These are phyloP conservation scores for Blastobotrys arbuscula DNA, from an alignment of 1,139 yeast species.

Conservation along the genomic window DNA sequence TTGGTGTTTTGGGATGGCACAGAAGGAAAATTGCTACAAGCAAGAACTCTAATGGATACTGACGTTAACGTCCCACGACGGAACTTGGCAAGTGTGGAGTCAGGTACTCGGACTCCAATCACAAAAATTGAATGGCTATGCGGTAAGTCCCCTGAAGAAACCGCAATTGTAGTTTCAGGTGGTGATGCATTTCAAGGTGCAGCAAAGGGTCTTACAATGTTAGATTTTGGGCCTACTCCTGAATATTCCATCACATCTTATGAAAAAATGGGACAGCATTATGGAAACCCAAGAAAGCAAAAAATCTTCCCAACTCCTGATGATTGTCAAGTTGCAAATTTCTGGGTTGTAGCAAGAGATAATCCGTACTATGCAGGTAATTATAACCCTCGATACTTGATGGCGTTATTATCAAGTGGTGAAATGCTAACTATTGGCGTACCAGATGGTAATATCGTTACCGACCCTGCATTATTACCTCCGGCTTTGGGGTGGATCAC, in stretches of 20 bases:
- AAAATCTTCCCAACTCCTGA: conserved; percentile 49
- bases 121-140: conserved; percentile 62
- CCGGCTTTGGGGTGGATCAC: conserved; percentile 73
- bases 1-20: conserved; percentile 89
- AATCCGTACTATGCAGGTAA: conserved; percentile 44
- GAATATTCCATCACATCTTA: conserved; percentile 75
- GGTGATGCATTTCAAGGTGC: conserved; percentile 46
- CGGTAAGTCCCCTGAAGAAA: conserved; percentile 72
- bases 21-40: conserved; percentile 65
- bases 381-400: conserved; percentile 45
- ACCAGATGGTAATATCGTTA: conserved; percentile 51
- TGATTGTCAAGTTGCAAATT: conserved; percentile 37
- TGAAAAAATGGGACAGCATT: conserved; percentile 73
- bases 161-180: conserved; percentile 67
- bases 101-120: conserved; percentile 30
- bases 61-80: conserved; percentile 51
- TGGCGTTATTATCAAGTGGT: conserved; percentile 57
- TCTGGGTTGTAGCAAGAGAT: conserved; percentile 46
- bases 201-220: conserved; percentile 48
- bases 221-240: conserved; percentile 80
- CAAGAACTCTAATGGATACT: conserved; percentile 64
- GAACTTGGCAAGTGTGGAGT: conserved; percentile 21
- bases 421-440: conserved; percentile 47
- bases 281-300: conserved; percentile 58
- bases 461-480: conserved; percentile 63